phyloP scores from a whole-genome alignment of 768 basidiomycete genomes.

The Kockovaella imperatae region DNA sequence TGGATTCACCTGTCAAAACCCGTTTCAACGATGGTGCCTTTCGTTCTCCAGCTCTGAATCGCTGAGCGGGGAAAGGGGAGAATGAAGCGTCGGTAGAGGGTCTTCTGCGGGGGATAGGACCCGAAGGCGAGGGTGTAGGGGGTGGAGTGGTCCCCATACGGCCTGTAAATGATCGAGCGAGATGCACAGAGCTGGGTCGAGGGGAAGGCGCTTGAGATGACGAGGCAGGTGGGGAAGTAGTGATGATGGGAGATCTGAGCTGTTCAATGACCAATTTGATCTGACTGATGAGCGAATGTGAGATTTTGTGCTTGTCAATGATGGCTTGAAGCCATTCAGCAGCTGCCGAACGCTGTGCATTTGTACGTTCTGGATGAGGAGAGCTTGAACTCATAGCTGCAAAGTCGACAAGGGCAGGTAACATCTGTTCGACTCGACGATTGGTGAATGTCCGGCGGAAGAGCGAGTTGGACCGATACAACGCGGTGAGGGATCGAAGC shows the following conservation, averaged over 20 bases:
- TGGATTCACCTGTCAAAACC: constrained; percentile 37
- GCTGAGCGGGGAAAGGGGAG: no score
- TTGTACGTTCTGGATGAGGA: constrained; percentile 7
- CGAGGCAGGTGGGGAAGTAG: constrained; percentile 2
- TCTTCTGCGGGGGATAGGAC: constrained; percentile 15
- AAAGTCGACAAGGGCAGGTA: constrained; percentile 32
- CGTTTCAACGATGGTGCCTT: constrained; percentile 32
- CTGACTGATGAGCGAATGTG: constrained; percentile 18
- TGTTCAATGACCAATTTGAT: constrained; percentile 5
- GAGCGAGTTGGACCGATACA: constrained; percentile 18
- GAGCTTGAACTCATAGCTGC: constrained; percentile 25
- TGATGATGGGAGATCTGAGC: constrained; percentile 1
- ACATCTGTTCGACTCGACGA: constrained; percentile 20
- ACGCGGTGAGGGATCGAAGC: constrained; percentile 15
- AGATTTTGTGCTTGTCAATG: constrained; percentile 22
- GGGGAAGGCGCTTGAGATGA: constrained; percentile 22
- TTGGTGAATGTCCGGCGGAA: constrained; percentile 23
- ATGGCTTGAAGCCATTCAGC: constrained; percentile 18
- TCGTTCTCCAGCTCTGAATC: constrained; percentile 8
- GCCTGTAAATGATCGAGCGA: constrained; percentile 24
- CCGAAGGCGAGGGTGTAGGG: constrained; percentile 1
- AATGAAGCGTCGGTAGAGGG: constrained; percentile 29
- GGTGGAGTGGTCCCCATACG: constrained; percentile 23
- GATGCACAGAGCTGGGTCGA: constrained; percentile 12
- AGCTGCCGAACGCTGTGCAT: constrained; percentile 17